Percentiles rank a stretch among this genome's conserved stretches.
Evolutionary conservation across 2,329 filamentous ascomycete species (phyloP).

Genomic region (Nigrospora sphaerica): DNA sequence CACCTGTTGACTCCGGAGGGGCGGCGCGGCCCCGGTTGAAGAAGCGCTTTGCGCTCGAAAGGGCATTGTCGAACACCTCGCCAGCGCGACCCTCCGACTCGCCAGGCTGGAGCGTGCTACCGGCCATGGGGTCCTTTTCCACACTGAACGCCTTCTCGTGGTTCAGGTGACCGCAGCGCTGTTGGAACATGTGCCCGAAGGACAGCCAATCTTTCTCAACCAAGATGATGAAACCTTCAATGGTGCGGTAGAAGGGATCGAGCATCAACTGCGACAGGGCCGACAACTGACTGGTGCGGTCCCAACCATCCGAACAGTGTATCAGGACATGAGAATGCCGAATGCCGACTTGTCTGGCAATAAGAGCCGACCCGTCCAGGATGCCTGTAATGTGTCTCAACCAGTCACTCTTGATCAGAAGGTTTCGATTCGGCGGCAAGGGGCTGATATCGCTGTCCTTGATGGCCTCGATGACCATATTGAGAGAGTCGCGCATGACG

Average conservation of each 20-base stretch:
- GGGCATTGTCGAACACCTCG: conserved; percentile 78
- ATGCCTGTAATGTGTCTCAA: conserved; percentile 81
- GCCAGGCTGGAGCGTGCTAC: conserved; percentile 53
- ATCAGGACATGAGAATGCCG: conserved; percentile 93
- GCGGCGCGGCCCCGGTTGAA: conserved; percentile 71
- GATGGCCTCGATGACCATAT: conserved; percentile 79
- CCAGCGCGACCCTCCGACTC: conserved; percentile 52
- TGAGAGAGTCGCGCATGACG: conserved; percentile 88
- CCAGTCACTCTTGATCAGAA: conserved; percentile 81
- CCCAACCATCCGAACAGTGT: conserved; percentile 98
- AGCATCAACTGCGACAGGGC: conserved; percentile 88
- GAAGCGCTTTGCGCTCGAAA: conserved; percentile 80
- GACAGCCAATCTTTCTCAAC: conserved; percentile 98
- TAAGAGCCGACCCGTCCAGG: conserved; percentile 75
- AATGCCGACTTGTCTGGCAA: conserved; percentile 81
- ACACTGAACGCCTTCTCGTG: conserved; percentile 92
- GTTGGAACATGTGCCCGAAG: conserved; percentile 95
- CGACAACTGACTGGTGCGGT: conserved; percentile 90
- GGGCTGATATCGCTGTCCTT: conserved; percentile 88
- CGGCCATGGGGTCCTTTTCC: conserved; percentile 72
- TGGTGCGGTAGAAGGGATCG: conserved; percentile 89
- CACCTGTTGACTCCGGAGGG: conserved; percentile 37
- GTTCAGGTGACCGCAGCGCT: conserved; percentile 80
- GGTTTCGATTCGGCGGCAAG: conserved; percentile 72
- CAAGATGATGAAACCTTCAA: conserved; percentile 89